Base-by-base conservation (phyloP, 2,329 filamentous ascomycete species). In the Myriosclerotinia duriaeana region DNA sequence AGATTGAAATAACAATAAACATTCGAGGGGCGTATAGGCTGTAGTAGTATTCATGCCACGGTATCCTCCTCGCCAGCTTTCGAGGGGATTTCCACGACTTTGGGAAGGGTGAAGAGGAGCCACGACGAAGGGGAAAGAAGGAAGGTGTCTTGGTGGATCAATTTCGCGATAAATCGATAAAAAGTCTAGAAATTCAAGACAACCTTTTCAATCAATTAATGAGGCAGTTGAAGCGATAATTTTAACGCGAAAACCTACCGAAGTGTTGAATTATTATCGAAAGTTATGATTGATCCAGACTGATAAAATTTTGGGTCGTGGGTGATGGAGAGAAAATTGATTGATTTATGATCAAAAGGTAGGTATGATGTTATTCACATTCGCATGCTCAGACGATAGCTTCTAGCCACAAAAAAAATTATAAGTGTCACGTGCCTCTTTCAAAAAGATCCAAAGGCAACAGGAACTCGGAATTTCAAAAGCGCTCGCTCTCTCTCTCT, bases 1-100 rank as follows among this genome's bases (percentile, higher is more conserved):
- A 69, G 89, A 89, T 79, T 94, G 91, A 80, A 95, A 94, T 75
- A 96, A 85, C 72, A 95, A 85, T 69, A 96, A 84, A 76, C 89
- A 90, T 84, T 96, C 93, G 82, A 96, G 90, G 73, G 89, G 86
- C 76, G 92, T 94, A 80, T 95, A 93, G 75, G 84, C 82, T 76
- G 83, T 83, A 78, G 79, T 78, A 75, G 79, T 78, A 81, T 81
- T 84, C 83, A 85, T 85, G 78, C 81, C 83, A 81, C 81, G 77
- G 76, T 78, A 78, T 76, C 80, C 81, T 76, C 82, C 82, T 84
- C 83, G 82, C 80, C 80, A 80, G 79, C 78, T 78, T 79, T 83
- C 82, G 82, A 84, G 81, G 82, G 80, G 79, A 79, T 78, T 79
- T 79, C 82, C 78, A 77, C 80, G 81, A 80, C 79, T 80, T 78